Percentiles rank a stretch among this genome's conserved stretches.
Conservation (phyloP, 805 yeast species). For the Saturnispora sekii region DNA sequence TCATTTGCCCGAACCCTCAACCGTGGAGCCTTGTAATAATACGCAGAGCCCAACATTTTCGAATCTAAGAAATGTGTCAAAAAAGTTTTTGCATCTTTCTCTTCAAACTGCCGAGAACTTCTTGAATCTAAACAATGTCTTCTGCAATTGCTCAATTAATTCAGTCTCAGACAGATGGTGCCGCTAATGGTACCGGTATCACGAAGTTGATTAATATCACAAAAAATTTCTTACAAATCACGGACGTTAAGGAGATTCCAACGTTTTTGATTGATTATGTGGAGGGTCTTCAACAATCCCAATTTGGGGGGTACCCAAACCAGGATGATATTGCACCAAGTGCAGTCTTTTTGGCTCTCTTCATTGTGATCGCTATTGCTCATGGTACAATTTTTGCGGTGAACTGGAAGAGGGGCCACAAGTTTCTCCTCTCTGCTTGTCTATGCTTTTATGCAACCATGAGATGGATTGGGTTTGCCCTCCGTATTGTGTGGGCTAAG, state of each 20-base stretch:
- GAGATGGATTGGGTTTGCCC: conserved; percentile 48
- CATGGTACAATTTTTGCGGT: conserved; percentile 38
- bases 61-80: not conserved
- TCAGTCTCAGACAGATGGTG: conserved; percentile 28
- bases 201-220: conserved; percentile 25
- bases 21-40: too few relatives aligned
- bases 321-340: conserved; percentile 48
- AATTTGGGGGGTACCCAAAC: conserved; percentile 59
- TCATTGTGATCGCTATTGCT: conserved; percentile 36
- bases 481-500: conserved; percentile 52
- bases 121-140: conserved; percentile 7
- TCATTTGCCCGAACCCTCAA: too few relatives aligned
- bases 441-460: conserved; percentile 43
- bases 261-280: conserved; percentile 28
- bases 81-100: not conserved
- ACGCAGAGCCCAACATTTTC: not conserved
- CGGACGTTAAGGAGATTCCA: conserved; percentile 29
- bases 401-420: conserved; percentile 48
- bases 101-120: not conserved
- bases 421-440: conserved; percentile 45
- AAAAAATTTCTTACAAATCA: conserved; percentile 18
- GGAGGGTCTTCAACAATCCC: conserved; percentile 33
- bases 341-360: conserved; percentile 46
- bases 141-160: conserved; percentile 17
- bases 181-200: conserved; percentile 44